A percentile compares a stretch with the other conserved stretches of the same genome.
phyloP scores from a whole-genome alignment of 2,329 filamentous ascomycete genomes.

The Phyllosticta citrichinensis region DNA sequence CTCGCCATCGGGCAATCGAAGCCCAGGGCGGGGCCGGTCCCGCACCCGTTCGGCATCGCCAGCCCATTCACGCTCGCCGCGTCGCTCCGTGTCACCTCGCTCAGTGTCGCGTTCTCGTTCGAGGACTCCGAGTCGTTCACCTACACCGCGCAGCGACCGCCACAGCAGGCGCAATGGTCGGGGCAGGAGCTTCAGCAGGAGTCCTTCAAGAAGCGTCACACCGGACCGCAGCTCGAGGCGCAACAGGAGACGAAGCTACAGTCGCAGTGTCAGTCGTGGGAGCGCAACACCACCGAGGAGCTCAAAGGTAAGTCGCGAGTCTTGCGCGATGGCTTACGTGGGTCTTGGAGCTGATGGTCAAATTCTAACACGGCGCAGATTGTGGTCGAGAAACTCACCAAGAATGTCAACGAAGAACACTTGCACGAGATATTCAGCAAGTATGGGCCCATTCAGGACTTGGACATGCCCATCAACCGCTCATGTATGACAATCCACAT shows the following conservation, averaged over 20 bases:
- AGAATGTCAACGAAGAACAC: constrained; percentile 84
- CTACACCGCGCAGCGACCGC: constrained; percentile 11
- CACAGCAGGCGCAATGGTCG: constrained; percentile 24
- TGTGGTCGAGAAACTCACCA: constrained; percentile 90
- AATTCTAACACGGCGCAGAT: constrained; percentile 48
- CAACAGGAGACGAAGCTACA: constrained; percentile 15
- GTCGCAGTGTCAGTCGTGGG: constrained; percentile 27
- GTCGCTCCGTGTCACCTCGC: constrained; percentile 29
- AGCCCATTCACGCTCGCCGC: constrained; percentile 22
- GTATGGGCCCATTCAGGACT: constrained; percentile 75
- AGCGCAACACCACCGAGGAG: constrained; percentile 25
- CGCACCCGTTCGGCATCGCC: constrained; percentile 18
- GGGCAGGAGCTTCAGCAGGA: constrained; percentile 21
- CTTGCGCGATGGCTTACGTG: not conserved
- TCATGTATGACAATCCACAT: constrained; percentile 51
- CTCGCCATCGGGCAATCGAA: constrained; percentile 17
- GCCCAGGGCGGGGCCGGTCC: constrained; percentile 33
- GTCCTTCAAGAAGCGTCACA: constrained; percentile 15
- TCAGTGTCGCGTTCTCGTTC: constrained; percentile 26
- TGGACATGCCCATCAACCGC: constrained; percentile 84
- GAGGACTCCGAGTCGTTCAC: constrained; percentile 18
- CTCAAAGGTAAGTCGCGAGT: constrained; percentile 24
- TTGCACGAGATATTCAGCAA: constrained; percentile 83
- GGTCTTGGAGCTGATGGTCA: not conserved
- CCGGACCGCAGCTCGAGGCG: constrained; percentile 9